Evolutionary conservation across 352 stramenopile species (phyloP), one percentile per base, ranked within the genome.

Genomic region (Globisporangium solare): DNA sequence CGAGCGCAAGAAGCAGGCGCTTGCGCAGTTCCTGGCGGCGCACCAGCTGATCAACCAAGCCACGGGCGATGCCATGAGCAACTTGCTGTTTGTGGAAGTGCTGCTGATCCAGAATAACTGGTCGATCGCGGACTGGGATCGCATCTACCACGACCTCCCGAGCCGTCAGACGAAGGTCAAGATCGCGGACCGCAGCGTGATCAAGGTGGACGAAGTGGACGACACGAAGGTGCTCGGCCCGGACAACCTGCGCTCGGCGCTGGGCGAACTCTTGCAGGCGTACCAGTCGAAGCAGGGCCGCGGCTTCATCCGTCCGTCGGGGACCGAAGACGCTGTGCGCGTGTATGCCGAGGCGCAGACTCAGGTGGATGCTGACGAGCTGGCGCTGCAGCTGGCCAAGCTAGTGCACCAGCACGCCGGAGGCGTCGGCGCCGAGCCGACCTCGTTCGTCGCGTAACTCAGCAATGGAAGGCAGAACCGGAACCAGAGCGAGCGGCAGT

Each of bases 251-350:
- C 79, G 83, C 55, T 50, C 60, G 6, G 76, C 75, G 2, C 53
- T 96, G 24, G 66, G 80, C 14, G 64, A 71, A 18, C 60, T 71
- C 20, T 64, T 95, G 54, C 63, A 78, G 58, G 77, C 63, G 41
- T 74, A 79, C 39, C 67, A 81, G 27, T 77, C 83, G 57, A 76
- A 77, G 51, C 75, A 79, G 21, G 80, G 71, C 20, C 83, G 83
- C 21, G 83, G 73, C 27, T 99, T 99, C 70, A 88, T 99, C 20
- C 84, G 97, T 41, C 94, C 97, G 27, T 99, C 93, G 57, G 97
- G 97, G 22, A 99, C 97, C 0, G 97, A 99, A 70, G 91, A 99
- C 68, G 96, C 96, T 10, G 97, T 99, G 35, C 94, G 97, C 42
- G 89, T 99, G 39, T 99, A 99, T 79, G 97, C 97, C 27, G 97